A percentile compares a stretch with the other conserved stretches of the same genome.
Evolutionary conservation across 495 filamentous ascomycete species (phyloP).

Genomic region (Gamarada debralockiae): DNA sequence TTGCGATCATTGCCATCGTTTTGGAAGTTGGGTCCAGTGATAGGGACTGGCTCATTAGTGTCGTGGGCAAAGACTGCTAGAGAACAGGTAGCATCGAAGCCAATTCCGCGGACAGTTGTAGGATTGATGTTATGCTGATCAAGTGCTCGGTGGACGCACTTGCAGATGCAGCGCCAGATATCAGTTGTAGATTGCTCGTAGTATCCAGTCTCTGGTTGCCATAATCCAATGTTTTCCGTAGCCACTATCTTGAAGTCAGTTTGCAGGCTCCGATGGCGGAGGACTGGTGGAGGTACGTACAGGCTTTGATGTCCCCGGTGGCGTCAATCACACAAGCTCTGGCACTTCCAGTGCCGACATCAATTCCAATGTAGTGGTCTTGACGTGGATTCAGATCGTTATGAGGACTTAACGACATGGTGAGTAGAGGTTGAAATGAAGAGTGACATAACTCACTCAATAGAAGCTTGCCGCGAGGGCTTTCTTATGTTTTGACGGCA

Average conservation of each 20-base stretch:
- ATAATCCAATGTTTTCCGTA: conserved; percentile 85
- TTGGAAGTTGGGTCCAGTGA: conserved; percentile 82
- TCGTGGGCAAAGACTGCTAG: conserved; percentile 84
- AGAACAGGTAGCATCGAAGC: conserved; percentile 97
- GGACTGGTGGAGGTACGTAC: conserved; percentile 3
- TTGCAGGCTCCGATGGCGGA: not conserved
- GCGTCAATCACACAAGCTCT: conserved; percentile 91
- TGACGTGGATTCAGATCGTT: conserved; percentile 25
- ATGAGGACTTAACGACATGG: conserved; percentile 17
- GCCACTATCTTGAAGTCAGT: conserved; percentile 44
- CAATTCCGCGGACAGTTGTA: conserved; percentile 73
- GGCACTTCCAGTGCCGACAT: conserved; percentile 94
- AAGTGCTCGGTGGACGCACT: conserved; percentile 73
- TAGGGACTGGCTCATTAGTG: conserved; percentile 82
- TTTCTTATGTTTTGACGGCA: conserved; percentile 21
- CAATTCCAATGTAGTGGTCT: conserved; percentile 80
- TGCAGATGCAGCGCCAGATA: conserved; percentile 90
- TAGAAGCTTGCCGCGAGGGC: conserved; percentile 22
- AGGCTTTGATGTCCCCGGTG: conserved; percentile 85
- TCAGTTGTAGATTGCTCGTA: conserved; percentile 99
- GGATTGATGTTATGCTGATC: conserved; percentile 73
- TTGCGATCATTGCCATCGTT: conserved; percentile 78
- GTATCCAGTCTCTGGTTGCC: conserved; percentile 87
- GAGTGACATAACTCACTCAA: conserved; percentile 16
- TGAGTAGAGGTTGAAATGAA: not conserved